Conservation (phyloP, 164 flowering plant species). For the Euptelea pleiosperma region DNA sequence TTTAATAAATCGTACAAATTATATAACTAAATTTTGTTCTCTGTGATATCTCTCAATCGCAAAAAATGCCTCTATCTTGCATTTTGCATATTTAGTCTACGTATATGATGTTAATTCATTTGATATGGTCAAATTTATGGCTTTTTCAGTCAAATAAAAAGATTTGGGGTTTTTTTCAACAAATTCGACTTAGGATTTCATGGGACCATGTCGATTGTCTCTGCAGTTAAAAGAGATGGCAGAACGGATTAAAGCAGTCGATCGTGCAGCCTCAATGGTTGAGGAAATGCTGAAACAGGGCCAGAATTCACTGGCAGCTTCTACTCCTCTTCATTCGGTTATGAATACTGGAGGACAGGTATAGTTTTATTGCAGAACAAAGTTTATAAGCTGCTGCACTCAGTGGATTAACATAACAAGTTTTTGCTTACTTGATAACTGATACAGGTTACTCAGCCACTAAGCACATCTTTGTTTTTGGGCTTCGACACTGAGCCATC, state of each 20-base stretch:
- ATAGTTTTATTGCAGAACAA: constrained; percentile 5
- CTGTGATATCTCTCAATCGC: too few species aligned
- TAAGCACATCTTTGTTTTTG: constrained; percentile 63
- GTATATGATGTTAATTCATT: too few species aligned
- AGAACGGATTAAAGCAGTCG: constrained; percentile 87
- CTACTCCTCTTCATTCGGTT: constrained; percentile 25
- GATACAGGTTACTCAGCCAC: constrained; percentile 40
- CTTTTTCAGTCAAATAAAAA: too few species aligned
- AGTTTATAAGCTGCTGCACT: background rate
- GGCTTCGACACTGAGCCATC: constrained; percentile 87
- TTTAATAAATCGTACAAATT: too few species aligned
- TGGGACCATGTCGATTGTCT: constrained; percentile 8
- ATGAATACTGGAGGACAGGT: constrained; percentile 46
- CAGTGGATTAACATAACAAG: background rate
- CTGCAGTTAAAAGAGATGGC: constrained; percentile 84
- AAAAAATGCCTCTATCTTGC: too few species aligned
- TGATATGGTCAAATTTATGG: too few species aligned
- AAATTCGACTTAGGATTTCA: background rate
- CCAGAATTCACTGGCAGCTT: too few species aligned
- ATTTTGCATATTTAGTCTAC: too few species aligned
- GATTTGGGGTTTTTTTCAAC: background rate
- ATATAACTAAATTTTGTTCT: too few species aligned
- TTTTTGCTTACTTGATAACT: constrained; percentile 13
- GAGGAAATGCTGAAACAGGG: constrained; percentile 92
- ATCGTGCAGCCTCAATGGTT: constrained; percentile 92